phyloP scores from a whole-genome alignment of 768 basidiomycete species.

The Scleroderma citrinum region DNA sequence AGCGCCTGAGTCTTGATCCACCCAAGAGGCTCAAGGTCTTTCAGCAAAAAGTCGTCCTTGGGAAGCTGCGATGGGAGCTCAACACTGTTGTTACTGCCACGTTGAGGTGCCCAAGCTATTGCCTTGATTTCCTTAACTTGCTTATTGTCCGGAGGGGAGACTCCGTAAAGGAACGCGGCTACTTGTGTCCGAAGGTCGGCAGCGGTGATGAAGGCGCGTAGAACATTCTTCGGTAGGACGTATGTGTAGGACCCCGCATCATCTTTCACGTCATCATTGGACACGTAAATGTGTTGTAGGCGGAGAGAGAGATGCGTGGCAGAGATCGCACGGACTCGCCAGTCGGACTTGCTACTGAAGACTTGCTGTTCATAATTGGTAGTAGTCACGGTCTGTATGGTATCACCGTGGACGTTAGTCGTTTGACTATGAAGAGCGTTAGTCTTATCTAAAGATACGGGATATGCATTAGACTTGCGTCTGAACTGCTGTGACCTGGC shows the following conservation, averaged over 20 bases:
- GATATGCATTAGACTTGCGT: slow-evolving; percentile 45
- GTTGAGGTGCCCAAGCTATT: slow-evolving; percentile 95
- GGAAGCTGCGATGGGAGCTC: slow-evolving; percentile 89
- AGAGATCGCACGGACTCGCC: slow-evolving; percentile 97
- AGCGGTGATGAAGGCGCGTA: slow-evolving; percentile 89
- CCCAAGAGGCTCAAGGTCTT: slow-evolving; percentile 91
- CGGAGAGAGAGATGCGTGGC: slow-evolving; percentile 94
- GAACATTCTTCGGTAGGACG: slow-evolving; percentile 94
- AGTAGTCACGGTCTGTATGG: slow-evolving; percentile 92
- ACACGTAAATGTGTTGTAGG: slow-evolving; percentile 97
- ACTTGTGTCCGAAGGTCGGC: slow-evolving; percentile 96
- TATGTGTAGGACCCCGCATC: slow-evolving; percentile 93
- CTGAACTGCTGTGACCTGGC: slow-evolving; percentile 93
- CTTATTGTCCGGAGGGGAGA: slow-evolving; percentile 90
- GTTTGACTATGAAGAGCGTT: slow-evolving; percentile 55
- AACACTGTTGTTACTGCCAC: slow-evolving; percentile 90
- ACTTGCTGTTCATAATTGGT: slow-evolving; percentile 97
- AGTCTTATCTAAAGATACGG: slow-evolving; percentile 1
- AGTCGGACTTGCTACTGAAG: slow-evolving; percentile 99
- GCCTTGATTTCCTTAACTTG: slow-evolving; percentile 99
- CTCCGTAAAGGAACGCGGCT: slow-evolving; percentile 89
- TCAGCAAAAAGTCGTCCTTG: slow-evolving; percentile 90
- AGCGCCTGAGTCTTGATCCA: slow-evolving; percentile 97
- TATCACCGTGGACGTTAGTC: slow-evolving; percentile 95
- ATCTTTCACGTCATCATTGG: slow-evolving; percentile 98